A percentile compares a stretch with the other conserved stretches of the same genome.
These are phyloP conservation scores for Aspergillus sp. DNA, from an alignment of 2,329 filamentous ascomycete species.

Conservation along the genomic window DNA sequence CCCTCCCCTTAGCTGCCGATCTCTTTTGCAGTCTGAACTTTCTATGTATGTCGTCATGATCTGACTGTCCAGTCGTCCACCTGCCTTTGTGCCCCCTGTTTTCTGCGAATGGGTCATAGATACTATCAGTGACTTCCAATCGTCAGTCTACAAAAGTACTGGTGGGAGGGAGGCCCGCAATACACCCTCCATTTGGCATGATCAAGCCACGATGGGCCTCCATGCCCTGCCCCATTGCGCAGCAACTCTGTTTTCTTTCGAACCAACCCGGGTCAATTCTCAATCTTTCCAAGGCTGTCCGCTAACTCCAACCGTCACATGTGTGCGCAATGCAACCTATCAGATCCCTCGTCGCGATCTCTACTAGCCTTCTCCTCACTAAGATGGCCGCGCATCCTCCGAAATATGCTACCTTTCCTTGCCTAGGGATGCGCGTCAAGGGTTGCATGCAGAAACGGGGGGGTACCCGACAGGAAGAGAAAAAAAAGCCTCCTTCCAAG, in stretches of 20 bases:
- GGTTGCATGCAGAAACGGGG: constrained; percentile 6
- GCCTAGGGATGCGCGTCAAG: not conserved
- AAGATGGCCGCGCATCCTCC: not conserved
- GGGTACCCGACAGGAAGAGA: not conserved
- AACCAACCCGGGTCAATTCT: not conserved
- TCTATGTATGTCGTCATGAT: not conserved
- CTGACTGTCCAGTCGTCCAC: not conserved
- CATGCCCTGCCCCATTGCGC: not conserved
- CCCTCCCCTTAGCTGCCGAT: constrained; percentile 10
- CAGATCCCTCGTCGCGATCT: not conserved
- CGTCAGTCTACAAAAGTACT: not conserved
- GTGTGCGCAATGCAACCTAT: constrained; percentile 4
- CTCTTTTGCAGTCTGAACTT: not conserved
- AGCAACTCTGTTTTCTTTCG: not conserved
- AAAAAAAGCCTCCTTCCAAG: not conserved
- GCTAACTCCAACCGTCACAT: constrained; percentile 4
- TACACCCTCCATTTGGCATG: not conserved
- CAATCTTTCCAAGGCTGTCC: constrained; percentile 3
- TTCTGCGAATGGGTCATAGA: not conserved
- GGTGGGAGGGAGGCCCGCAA: not conserved
- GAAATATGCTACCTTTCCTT: not conserved
- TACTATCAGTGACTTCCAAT: not conserved
- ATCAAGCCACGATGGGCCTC: not conserved
- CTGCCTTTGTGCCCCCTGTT: not conserved
- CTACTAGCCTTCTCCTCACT: not conserved